phyloP scores from a whole-genome alignment of 805 yeast species.

The Spathaspora girioi region DNA sequence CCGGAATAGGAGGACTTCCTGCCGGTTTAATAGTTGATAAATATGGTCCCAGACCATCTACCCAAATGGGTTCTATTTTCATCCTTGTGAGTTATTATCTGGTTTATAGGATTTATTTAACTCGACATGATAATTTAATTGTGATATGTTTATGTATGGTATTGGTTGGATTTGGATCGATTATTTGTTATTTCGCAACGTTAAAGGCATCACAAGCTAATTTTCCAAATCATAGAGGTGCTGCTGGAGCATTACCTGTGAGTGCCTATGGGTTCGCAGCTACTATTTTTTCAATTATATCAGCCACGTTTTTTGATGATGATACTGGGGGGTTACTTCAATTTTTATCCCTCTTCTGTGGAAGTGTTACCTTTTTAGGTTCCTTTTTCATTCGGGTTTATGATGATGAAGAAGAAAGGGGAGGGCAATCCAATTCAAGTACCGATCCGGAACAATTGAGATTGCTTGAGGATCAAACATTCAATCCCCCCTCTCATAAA shows the following conservation, averaged over 20 bases:
- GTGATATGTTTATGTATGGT: conserved; percentile 48
- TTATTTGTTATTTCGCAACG: conserved; percentile 56
- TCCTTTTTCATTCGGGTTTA: conserved; percentile 42
- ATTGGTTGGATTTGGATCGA: conserved; percentile 63
- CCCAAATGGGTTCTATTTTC: conserved; percentile 51
- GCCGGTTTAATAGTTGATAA: conserved; percentile 68
- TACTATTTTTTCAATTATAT: conserved; percentile 54
- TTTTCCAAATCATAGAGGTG: conserved; percentile 68
- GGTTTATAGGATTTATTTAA: conserved; percentile 45
- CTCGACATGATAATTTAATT: conserved; percentile 33
- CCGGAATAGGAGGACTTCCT: conserved; percentile 65
- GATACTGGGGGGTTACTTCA: conserved; percentile 52
- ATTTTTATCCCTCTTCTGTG: conserved; percentile 55
- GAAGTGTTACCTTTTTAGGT: conserved; percentile 40
- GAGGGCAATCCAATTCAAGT: neutral
- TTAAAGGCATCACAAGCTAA: conserved; percentile 57
- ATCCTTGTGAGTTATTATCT: conserved; percentile 54
- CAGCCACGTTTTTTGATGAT: conserved; percentile 49
- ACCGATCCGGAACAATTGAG: neutral
- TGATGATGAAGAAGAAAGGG: conserved; percentile 11
- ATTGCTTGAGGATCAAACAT: neutral
- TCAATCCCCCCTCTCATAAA: neutral
- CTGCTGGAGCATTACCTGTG: conserved; percentile 67
- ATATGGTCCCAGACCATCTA: conserved; percentile 52
- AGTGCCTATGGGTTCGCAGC: conserved; percentile 72